Evolutionary conservation across 2,329 filamentous ascomycete species (phyloP), one percentile per base, ranked within the genome.

Genomic region (Ophioceras dolichostomum): DNA sequence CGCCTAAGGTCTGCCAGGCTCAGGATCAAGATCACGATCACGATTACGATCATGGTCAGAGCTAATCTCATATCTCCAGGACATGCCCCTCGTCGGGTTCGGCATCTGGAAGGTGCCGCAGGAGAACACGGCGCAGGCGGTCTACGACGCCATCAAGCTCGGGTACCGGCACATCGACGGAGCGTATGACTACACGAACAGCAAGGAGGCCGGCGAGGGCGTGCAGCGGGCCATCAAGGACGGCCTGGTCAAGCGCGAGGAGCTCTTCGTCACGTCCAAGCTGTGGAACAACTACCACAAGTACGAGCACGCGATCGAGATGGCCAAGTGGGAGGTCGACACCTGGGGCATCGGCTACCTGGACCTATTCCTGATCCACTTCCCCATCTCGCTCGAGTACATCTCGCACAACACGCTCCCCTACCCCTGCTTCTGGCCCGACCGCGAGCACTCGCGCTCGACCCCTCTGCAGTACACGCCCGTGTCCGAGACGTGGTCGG

Each of bases 141-240:
- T 85, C 39, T 84, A 84, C 62, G 75, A 60, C 41, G 62, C 64
- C 39, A 70, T 72, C 55, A 69, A 70, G 52, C 52, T 61, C 13
- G 68, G 68, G 13, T 72, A 72, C 52, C 58, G 68, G 24, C 59
- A 67, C 42, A 67, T 72, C 41, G 68, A 71, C 47, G 59, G 63
- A 41, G 68, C 68, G 4, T 69, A 65, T 53, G 65, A 68, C 51
- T 81, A 81, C 50, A 64, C 66, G 39, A 84, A 79, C 40, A 79
- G 82, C 53, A 66, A 65, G 38, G 75, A 79, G 37, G 76, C 81
- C 1, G 81, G 77, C 10, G 59, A 67, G 45, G 80, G 73, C 16
- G 73, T 83, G 50, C 70, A 65, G 46, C 68, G 57, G 30, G 68
- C 67, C 33, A 69, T 72, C 47, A 51, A 52, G 7, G 65, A 77